Percentiles rank a stretch among this genome's conserved stretches.
Evolutionary conservation across 768 basidiomycete genomes (phyloP).

Genomic region (Mycena olivaceomarginata): DNA sequence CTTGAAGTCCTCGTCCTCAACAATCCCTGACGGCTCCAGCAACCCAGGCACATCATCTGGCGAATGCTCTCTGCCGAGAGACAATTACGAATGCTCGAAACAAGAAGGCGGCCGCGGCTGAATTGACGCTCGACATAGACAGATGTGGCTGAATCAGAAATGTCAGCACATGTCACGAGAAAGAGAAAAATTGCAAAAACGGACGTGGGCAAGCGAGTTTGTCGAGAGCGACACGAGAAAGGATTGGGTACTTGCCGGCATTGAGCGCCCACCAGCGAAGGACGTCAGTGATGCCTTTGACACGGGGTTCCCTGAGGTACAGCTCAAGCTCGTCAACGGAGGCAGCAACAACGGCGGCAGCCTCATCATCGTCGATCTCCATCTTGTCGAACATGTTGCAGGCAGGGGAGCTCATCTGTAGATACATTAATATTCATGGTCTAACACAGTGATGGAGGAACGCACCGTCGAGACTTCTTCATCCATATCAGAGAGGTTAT

Average conservation of each 20-base stretch:
- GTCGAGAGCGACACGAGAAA: background rate
- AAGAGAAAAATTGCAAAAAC: background rate
- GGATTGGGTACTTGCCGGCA: background rate
- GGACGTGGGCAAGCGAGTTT: background rate
- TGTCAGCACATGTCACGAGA: background rate
- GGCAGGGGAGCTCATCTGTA: too few species aligned
- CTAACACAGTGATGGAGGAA: too few species aligned
- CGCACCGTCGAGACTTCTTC: too few species aligned
- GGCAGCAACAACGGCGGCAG: too few species aligned
- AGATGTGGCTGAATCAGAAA: background rate
- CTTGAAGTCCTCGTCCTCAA: background rate
- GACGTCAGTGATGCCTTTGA: background rate
- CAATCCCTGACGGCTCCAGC: constrained; percentile 8
- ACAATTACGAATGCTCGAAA: background rate
- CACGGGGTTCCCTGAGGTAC: background rate
- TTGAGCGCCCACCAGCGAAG: background rate
- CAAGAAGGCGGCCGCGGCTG: background rate
- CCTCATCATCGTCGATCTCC: too few species aligned
- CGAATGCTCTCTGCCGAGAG: background rate
- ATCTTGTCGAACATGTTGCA: too few species aligned
- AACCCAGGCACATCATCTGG: background rate
- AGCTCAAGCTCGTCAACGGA: too few species aligned
- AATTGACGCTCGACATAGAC: background rate
- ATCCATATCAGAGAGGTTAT: too few species aligned
- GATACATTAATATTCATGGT: too few species aligned